Evolutionary conservation across 2,329 filamentous ascomycete genomes (phyloP), one percentile per base, ranked within the genome.

Genomic region (Penicillium sp.): DNA sequence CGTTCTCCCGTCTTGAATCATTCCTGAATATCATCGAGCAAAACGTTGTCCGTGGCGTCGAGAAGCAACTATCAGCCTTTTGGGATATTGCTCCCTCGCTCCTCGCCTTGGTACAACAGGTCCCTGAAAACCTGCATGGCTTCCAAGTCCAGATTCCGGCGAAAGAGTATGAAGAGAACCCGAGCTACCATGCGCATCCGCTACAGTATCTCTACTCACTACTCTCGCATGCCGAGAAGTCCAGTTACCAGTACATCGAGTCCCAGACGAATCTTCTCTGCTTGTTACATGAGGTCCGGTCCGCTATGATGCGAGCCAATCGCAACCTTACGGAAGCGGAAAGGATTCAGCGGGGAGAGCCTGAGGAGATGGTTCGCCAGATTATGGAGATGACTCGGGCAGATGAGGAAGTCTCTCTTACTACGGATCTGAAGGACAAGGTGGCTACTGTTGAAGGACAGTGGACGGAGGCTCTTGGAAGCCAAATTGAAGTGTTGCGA

Each of bases 61-160:
- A 97, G 70, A 85, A 91, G 53, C 94, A 97, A 74, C 82, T 97
- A 2, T 92, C 89, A 9, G 92, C 93, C 0, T 99, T 97, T 72
- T 99, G 94, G 94, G 94, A 99, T 69, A 96, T 97, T 66, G 93
- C 92, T 1, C 94, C 94, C 2, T 86, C 87, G 3, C 81, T 99
- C 0, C 81, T 88, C 25, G 82, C 86, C 15, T 79, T 97, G 45
- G 82, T 96, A 11, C 89, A 96, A 56, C 89, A 89, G 66, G 87
- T 97, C 22, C 92, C 92, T 0, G 70, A 75, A 1, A 64, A 75
- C 23, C 69, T 83, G 25, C 64, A 69, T 3, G 76, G 75, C 1
- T 92, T 96, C 73, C 79, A 85, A 22, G 83, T 96, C 46, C 84
- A 89, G 64, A 92, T 97, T 44, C 92, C 94, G 0, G 70, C 82